phyloP scores from a whole-genome alignment of 2,329 filamentous ascomycete genomes.

The Fusarium circinatum region DNA sequence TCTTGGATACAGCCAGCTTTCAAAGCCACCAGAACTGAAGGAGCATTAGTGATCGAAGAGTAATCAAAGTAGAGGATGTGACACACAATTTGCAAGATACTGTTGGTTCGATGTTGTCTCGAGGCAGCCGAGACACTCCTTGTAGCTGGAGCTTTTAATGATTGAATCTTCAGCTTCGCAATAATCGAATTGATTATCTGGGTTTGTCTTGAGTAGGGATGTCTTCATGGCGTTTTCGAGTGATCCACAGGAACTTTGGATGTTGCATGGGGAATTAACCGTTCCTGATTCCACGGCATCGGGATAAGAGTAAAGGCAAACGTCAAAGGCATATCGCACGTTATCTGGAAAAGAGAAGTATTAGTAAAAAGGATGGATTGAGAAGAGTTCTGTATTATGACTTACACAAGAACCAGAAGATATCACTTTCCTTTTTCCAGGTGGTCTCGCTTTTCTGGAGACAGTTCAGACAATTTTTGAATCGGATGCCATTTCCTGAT shows the following conservation, averaged over 20 bases:
- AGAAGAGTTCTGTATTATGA: too few species aligned
- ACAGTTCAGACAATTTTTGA: conserved; percentile 58
- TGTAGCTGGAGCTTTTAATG: conserved; percentile 47
- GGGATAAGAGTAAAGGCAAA: conserved; percentile 55
- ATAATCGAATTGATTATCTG: conserved; percentile 48
- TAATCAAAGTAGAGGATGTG: too few species aligned
- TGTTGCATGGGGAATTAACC: conserved; percentile 56
- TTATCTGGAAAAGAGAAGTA: conserved; percentile 44
- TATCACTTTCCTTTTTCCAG: conserved; percentile 16
- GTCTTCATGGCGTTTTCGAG: conserved; percentile 51
- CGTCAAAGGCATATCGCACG: conserved; percentile 58
- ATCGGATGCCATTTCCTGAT: conserved; percentile 55
- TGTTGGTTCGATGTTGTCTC: conserved; percentile 51
- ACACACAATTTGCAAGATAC: conserved; percentile 59
- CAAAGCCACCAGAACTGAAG: conserved; percentile 52
- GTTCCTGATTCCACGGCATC: conserved; percentile 46
- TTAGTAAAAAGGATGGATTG: too few species aligned
- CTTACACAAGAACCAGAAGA: conserved; percentile 61
- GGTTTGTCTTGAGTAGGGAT: too few species aligned
- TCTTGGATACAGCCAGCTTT: conserved; percentile 60
- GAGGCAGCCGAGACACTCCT: conserved; percentile 57
- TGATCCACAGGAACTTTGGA: conserved; percentile 53
- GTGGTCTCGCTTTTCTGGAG: conserved; percentile 55
- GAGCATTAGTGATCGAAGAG: too few species aligned
- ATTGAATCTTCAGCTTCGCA: conserved; percentile 52